These are phyloP conservation scores for Pseudogymnoascus sp. DNA, from an alignment of 2,329 filamentous ascomycete genomes.

Conservation along the genomic window DNA sequence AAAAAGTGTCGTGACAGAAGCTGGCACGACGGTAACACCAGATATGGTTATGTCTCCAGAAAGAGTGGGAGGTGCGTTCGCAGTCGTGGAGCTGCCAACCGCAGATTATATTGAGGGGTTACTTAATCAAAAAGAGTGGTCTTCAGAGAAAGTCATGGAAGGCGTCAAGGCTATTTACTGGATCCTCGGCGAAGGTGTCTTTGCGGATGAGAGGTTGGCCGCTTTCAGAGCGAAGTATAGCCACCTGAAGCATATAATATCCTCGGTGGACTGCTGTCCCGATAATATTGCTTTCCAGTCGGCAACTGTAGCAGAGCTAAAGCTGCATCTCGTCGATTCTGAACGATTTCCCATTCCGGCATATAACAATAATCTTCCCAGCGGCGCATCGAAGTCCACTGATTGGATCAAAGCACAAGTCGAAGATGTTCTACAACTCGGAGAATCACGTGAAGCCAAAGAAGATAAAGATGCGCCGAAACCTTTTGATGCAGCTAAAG, in stretches of 20 bases:
- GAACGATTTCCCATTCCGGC: slow-evolving; percentile 67
- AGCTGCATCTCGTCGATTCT: slow-evolving; percentile 65
- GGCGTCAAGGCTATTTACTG: slow-evolving; percentile 68
- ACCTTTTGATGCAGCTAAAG: slow-evolving; percentile 39
- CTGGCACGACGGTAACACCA: slow-evolving; percentile 66
- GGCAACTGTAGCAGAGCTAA: slow-evolving; percentile 57
- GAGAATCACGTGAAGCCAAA: slow-evolving; percentile 9
- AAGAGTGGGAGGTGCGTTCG: slow-evolving; percentile 64
- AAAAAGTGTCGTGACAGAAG: slow-evolving; percentile 51
- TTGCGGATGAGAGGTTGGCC: slow-evolving; percentile 53
- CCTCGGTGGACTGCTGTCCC: slow-evolving; percentile 64
- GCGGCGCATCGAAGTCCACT: neutral
- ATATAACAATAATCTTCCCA: slow-evolving; percentile 42
- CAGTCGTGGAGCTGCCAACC: slow-evolving; percentile 72
- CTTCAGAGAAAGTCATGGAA: slow-evolving; percentile 54
- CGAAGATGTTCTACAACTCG: slow-evolving; percentile 19
- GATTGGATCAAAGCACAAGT: slow-evolving; percentile 10
- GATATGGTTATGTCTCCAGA: slow-evolving; percentile 75
- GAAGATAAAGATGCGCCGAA: slow-evolving; percentile 15
- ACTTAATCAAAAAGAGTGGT: slow-evolving; percentile 66
- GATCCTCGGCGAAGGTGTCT: slow-evolving; percentile 67
- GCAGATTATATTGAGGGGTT: slow-evolving; percentile 62
- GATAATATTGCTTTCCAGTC: slow-evolving; percentile 69
- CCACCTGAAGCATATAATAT: slow-evolving; percentile 66
- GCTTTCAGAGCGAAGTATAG: slow-evolving; percentile 60